Evolutionary conservation across 495 filamentous ascomycete species (phyloP).

Genomic region (Penicillium longicatenatum): DNA sequence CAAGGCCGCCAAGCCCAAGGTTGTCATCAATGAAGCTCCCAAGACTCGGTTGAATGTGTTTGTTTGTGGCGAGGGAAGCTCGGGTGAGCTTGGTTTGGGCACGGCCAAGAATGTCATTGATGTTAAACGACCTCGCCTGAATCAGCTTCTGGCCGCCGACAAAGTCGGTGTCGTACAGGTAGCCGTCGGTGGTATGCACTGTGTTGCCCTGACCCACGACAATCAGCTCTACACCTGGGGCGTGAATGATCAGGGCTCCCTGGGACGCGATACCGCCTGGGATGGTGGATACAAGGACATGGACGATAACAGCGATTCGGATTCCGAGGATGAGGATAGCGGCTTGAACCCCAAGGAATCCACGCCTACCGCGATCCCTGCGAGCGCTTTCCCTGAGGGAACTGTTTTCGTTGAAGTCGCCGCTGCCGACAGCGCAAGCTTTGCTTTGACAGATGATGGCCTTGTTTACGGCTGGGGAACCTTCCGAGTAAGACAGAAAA

Average conservation of each 20-base stretch:
- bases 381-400: constrained; percentile 50
- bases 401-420: constrained; percentile 61
- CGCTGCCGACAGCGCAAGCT: constrained; percentile 64
- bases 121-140: constrained; percentile 70
- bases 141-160: constrained; percentile 57
- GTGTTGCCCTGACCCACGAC: constrained; percentile 60
- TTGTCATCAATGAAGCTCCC: constrained; percentile 47
- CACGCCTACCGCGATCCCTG: constrained; percentile 58
- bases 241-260: constrained; percentile 67
- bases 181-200: constrained; percentile 67
- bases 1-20: constrained; percentile 32
- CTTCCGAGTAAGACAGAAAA: constrained; percentile 57
- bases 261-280: constrained; percentile 63
- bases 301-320: constrained; percentile 54
- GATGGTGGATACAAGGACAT: constrained; percentile 66
- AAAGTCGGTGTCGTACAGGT: constrained; percentile 64
- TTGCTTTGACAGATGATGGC: constrained; percentile 67
- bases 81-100: constrained; percentile 68
- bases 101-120: constrained; percentile 60
- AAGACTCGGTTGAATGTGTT: constrained; percentile 60
- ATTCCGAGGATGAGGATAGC: constrained; percentile 54
- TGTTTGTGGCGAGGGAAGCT: constrained; percentile 68
- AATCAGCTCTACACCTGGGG: constrained; percentile 68
- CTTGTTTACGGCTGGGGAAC: constrained; percentile 71
- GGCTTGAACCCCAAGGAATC: constrained; percentile 64